Evolutionary conservation across 2,329 filamentous ascomycete species (phyloP), one percentile per base, ranked within the genome.

Genomic region (Cladophialophora chaetospira): DNA sequence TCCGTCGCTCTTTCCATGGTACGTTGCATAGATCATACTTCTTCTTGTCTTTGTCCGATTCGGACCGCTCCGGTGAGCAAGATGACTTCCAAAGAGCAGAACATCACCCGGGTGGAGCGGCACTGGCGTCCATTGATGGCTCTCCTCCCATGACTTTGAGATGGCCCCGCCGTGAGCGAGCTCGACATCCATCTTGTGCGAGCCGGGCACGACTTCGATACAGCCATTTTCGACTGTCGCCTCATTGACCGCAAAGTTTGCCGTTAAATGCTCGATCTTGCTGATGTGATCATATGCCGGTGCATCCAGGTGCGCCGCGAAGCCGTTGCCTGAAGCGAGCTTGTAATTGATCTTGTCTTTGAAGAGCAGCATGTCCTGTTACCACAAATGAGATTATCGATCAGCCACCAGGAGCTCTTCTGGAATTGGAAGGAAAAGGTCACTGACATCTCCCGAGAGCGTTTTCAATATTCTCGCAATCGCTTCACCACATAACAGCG

Each of bases 271-370:
- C 53, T 70, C 68, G 35, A 72, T 70, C 17, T 65, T 66, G 17
- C 67, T 68, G 42, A 72, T 70, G 46, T 72, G 67, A 40, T 69
- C 67, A 50, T 73, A 73, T n/a, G 70, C 71, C 5, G 67, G 70
- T 43, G 69, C 66, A 49, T 72, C 71, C 5, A 73, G 61, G 33
- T 72, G 71, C 13, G 70, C 67, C 11, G 67, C 61, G 59, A 72
- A 73, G 2, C 71, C 71, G 25, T 72, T 71, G 6, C 70, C 69
- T 28, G 57, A 52, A 9, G 70, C 63, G 47, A 69, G 64, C 43
- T 72, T 73, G 58, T 71, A 72, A 54, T 72, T 72, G 61, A 72
- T 71, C 51, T 72, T 72, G 50, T 71, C 69, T 58, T 72, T 72
- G 64, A 72, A 72, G 11, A 72, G 64, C 9, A 70, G 47, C 68